A percentile compares a stretch with the other conserved stretches of the same genome.
Conservation (phyloP, 306 rosid genomes). For the Vigna reflexopilosa region DNA sequence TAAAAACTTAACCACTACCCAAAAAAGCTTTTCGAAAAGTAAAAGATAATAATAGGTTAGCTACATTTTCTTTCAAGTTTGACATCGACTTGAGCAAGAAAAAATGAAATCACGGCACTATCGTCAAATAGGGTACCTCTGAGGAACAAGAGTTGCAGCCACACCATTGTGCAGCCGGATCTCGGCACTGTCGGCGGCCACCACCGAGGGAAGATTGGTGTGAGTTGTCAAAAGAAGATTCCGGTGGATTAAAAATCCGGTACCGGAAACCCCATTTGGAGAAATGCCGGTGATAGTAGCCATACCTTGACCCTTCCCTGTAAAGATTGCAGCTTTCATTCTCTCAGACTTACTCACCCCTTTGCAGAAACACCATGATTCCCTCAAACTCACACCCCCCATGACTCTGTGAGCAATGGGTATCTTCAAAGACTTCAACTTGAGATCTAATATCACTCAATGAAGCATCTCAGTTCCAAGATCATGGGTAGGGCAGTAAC, state of each 20-base stretch:
- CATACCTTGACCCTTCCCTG: slow-evolving; percentile 74
- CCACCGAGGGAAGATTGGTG: slow-evolving; percentile 73
- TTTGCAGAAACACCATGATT: slow-evolving; percentile 97
- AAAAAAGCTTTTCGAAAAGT: background rate
- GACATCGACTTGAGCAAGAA: background rate
- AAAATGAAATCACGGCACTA: slow-evolving; percentile 3
- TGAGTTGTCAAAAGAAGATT: slow-evolving; percentile 90
- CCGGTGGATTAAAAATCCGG: slow-evolving; percentile 87
- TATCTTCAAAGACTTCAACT: slow-evolving; percentile 22
- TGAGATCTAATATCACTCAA: slow-evolving; percentile 40
- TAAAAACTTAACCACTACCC: slow-evolving; percentile 1
- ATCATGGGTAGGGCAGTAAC: slow-evolving; percentile 20
- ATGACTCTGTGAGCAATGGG: slow-evolving; percentile 49
- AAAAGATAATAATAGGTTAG: background rate
- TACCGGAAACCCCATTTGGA: slow-evolving; percentile 47
- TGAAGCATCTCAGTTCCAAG: slow-evolving; percentile 37
- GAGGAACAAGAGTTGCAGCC: slow-evolving; percentile 60
- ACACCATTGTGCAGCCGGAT: slow-evolving; percentile 84
- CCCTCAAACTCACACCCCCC: slow-evolving; percentile 81
- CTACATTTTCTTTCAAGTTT: slow-evolving; percentile 14
- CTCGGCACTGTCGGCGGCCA: slow-evolving; percentile 77
- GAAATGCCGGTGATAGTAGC: slow-evolving; percentile 57
- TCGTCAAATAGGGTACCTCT: slow-evolving; percentile 43
- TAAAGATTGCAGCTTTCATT: slow-evolving; percentile 78
- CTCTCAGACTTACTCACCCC: slow-evolving; percentile 90